phyloP scores from a whole-genome alignment of 2,329 filamentous ascomycete genomes.

The Aureobasidium sp. region DNA sequence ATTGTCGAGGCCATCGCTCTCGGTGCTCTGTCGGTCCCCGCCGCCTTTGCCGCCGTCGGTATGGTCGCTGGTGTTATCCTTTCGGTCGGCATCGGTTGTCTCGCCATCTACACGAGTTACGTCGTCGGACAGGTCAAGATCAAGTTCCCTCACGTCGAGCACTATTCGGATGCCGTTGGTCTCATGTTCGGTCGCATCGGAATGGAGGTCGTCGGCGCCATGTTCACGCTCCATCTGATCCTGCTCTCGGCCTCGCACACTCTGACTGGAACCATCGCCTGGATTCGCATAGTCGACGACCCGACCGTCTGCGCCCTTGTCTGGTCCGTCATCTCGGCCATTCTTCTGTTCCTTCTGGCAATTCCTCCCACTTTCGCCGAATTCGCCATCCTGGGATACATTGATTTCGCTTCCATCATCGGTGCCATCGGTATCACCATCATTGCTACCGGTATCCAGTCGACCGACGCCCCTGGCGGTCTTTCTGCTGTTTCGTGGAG shows the following conservation, averaged over 20 bases:
- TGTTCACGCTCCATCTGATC: constrained; percentile 36
- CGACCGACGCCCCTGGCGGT: constrained; percentile 21
- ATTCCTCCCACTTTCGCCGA: constrained; percentile 30
- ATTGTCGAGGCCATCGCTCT: constrained; percentile 52
- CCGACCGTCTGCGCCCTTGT: constrained; percentile 32
- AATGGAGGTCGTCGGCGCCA: constrained; percentile 34
- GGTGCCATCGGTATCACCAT: constrained; percentile 28
- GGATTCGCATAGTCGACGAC: constrained; percentile 32
- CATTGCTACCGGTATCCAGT: constrained; percentile 27
- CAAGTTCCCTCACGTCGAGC: constrained; percentile 35
- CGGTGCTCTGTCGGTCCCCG: constrained; percentile 49
- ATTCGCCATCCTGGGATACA: constrained; percentile 28
- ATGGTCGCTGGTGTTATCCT: constrained; percentile 48
- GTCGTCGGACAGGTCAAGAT: constrained; percentile 54
- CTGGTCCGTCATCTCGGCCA: constrained; percentile 35
- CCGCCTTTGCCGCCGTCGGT: constrained; percentile 45
- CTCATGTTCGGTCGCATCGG: constrained; percentile 35
- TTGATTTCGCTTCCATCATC: constrained; percentile 30
- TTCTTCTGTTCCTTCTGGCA: constrained; percentile 29
- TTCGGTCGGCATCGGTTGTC: constrained; percentile 44
- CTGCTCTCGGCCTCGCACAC: constrained; percentile 37
- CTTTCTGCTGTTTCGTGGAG: constrained; percentile 26
- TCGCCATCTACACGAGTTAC: constrained; percentile 54
- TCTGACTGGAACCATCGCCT: constrained; percentile 39
- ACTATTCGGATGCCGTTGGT: constrained; percentile 37